Conservation (phyloP, 2,329 filamentous ascomycete species). For the Apiospora kogelbergensis region DNA sequence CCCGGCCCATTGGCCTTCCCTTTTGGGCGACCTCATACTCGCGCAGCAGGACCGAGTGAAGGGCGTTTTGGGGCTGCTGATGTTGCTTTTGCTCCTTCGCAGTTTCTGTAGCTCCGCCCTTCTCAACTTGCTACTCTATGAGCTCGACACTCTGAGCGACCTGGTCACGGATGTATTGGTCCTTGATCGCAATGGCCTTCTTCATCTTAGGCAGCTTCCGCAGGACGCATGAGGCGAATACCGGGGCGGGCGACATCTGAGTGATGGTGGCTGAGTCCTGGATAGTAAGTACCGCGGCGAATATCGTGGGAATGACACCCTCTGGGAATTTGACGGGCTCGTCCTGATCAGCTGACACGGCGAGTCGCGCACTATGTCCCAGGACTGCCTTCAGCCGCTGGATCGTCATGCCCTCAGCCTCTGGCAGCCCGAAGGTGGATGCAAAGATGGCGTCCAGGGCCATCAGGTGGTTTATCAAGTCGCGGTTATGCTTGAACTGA, state of each 20-base stretch:
- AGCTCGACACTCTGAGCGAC: neutral
- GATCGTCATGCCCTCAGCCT: neutral
- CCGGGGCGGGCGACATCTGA: neutral
- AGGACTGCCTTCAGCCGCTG: neutral
- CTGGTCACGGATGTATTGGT: neutral
- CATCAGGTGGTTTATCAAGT: constrained; percentile 11
- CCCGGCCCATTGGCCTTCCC: constrained; percentile 19
- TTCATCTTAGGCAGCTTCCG: neutral
- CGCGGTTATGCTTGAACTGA: neutral
- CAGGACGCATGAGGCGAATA: neutral
- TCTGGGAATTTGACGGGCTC: neutral
- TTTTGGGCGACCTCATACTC: neutral
- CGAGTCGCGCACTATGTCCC: neutral
- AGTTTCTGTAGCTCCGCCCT: neutral
- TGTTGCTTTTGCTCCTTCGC: neutral
- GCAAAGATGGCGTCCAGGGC: constrained; percentile 12
- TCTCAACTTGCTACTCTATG: constrained; percentile 9
- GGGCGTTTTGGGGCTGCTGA: neutral
- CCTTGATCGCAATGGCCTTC: neutral
- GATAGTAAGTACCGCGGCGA: neutral
- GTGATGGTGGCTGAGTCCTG: neutral
- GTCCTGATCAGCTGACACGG: neutral
- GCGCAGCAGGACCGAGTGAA: neutral
- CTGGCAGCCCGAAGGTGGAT: neutral
- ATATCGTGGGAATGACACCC: neutral